Percentiles rank a stretch among this genome's conserved stretches.
phyloP scores from a whole-genome alignment of 2,329 filamentous ascomycete species.

The Diaporthe capsici region DNA sequence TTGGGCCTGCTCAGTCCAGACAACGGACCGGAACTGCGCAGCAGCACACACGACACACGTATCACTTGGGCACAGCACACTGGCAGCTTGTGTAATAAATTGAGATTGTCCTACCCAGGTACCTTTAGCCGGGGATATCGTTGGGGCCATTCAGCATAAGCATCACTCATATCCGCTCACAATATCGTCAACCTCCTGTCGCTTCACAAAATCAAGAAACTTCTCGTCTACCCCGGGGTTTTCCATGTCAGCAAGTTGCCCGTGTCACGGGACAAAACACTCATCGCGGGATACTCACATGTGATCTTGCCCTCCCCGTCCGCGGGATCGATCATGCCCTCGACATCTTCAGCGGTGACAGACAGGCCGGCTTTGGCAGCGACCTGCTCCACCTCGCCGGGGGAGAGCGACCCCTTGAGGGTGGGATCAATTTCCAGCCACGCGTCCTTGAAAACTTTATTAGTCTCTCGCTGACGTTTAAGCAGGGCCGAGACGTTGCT shows the following conservation, averaged over 20 bases:
- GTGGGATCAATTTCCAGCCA: slow-evolving; percentile 54
- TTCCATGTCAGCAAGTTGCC: not conserved
- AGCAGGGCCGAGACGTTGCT: slow-evolving; percentile 40
- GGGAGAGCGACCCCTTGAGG: slow-evolving; percentile 52
- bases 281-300: slow-evolving; percentile 48
- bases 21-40: not conserved
- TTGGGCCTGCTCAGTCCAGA: not conserved
- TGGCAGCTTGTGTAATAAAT: not conserved
- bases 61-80: not conserved
- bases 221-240: slow-evolving; percentile 48
- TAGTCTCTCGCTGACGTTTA: slow-evolving; percentile 40
- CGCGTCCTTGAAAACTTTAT: slow-evolving; percentile 45
- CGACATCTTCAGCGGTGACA: slow-evolving; percentile 52
- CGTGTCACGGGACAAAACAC: not conserved
- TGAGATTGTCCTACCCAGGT: not conserved
- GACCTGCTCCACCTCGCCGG: slow-evolving; percentile 52
- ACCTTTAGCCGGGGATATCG: not conserved
- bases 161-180: slow-evolving; percentile 44
- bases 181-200: slow-evolving; percentile 49
- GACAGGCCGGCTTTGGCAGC: slow-evolving; percentile 51
- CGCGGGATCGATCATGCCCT: slow-evolving; percentile 52
- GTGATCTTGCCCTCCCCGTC: slow-evolving; percentile 53
- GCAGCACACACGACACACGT: not conserved
- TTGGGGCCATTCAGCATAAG: not conserved
- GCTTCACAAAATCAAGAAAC: slow-evolving; percentile 54